These are phyloP conservation scores for Gentiana dahurica DNA, from an alignment of 257 asterid genomes.

Conservation along the genomic window DNA sequence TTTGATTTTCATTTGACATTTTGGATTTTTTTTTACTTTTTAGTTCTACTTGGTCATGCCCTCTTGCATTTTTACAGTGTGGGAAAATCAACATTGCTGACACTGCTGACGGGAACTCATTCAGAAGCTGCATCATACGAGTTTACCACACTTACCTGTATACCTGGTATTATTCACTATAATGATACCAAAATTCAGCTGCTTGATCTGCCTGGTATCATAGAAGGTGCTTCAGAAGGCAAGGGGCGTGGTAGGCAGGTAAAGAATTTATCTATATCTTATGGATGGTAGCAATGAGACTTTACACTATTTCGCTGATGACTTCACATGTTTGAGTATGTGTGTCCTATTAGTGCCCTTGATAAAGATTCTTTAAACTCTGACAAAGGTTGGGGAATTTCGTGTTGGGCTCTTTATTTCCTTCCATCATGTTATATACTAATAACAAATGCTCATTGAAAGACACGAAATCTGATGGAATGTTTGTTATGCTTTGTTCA, in stretches of 20 bases:
- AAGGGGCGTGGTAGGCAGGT: conserved; percentile 99
- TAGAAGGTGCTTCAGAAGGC: conserved; percentile 99
- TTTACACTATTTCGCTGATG: background rate
- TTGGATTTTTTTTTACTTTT: background rate
- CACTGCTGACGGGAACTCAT: conserved; percentile 97
- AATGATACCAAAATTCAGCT: conserved; percentile 95
- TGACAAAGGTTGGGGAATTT: no score
- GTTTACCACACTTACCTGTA: conserved; percentile 97
- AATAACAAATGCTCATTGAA: background rate
- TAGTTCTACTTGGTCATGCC: background rate
- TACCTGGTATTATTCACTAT: conserved; percentile 94
- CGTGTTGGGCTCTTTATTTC: no score
- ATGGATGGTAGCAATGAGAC: no score
- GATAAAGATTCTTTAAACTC: no score
- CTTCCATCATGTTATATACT: no score
- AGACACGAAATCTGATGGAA: conserved; percentile 6
- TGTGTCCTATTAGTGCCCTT: background rate
- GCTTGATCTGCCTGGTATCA: conserved; percentile 99
- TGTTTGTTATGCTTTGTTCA: conserved; percentile 15
- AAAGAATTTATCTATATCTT: conserved; percentile 5
- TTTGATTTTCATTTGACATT: no score
- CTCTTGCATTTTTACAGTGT: conserved; percentile 38
- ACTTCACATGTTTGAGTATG: background rate
- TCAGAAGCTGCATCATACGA: conserved; percentile 98
- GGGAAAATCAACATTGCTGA: conserved; percentile 92